Base-by-base conservation (phyloP, 2,329 filamentous ascomycete species). In the Aspergillus tamarii region DNA sequence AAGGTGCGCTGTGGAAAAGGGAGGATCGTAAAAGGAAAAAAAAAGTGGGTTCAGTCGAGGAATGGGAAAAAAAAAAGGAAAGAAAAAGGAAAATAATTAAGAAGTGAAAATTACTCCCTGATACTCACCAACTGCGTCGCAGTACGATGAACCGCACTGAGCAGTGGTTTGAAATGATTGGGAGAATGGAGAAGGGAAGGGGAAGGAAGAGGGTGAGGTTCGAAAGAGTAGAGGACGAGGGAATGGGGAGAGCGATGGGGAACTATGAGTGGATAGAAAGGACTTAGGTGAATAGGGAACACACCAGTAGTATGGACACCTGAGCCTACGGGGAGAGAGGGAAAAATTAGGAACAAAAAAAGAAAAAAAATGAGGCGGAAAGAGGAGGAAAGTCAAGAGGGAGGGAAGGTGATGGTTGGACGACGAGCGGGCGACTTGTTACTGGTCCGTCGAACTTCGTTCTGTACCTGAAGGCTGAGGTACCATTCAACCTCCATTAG, bases 141-240 rank as follows among this genome's bases (percentile, higher is more conserved):
- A 75, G 74, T 73, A 74, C 72, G 68, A 59, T 57, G 61, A 68
- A 69, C 67, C 70, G 73, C 69, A 69, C 76, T 72, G 61, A 69
- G 70, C 69, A 77, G 68, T 64, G 65, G 65, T 66, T 69, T 63
- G 65, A 66, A 65, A 64, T 67, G 64, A 72, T 62, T 66, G 64
- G 64, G 64, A 67, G 64, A 66, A 62, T 10, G 36, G 67, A 62
- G 53, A 61, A 65, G 60, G 54, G 61, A 60, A 63, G 50, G 57
- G 60, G 61, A 59, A 67, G 60, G 39, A 61, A 66, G 63, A 64
- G 62, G 68, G 64, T 64, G 63, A 59, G 62, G 66, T 62, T 65
- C 61, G 63, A 67, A 68, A 67, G 66, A 65, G 52, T 55, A 55
- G 52, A 55, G 52, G 52, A 55, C 39, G 63, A 69, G 64, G 65